Percentiles rank a stretch among this genome's conserved stretches.
Evolutionary conservation across 306 rosid genomes (phyloP).

Genomic region (Sechiopsis laciniata): DNA sequence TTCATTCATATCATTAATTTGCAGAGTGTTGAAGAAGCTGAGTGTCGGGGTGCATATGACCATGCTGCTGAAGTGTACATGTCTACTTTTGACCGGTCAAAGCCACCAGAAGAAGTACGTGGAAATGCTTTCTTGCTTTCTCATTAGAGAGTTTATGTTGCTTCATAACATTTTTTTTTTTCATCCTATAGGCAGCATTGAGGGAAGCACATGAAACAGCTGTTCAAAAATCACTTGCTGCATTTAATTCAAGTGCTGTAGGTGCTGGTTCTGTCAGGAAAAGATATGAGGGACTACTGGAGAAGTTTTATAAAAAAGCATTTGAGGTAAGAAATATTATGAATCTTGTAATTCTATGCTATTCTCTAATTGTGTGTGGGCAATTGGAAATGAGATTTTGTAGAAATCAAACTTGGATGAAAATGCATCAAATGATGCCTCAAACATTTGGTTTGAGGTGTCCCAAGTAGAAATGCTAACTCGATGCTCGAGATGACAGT

Average conservation of each 20-base stretch:
- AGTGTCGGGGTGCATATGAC: slow-evolving; percentile 82
- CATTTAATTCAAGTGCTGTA: slow-evolving; percentile 68
- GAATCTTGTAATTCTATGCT: background rate
- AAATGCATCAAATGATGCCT: background rate
- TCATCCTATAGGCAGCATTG: slow-evolving; percentile 50
- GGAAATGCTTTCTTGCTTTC: slow-evolving; percentile 11
- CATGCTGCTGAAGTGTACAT: slow-evolving; percentile 62
- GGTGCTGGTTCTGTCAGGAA: slow-evolving; percentile 83
- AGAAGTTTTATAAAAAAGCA: slow-evolving; percentile 62
- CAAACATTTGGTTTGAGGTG: slow-evolving; percentile 2
- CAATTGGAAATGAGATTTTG: background rate
- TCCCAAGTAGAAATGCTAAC: background rate
- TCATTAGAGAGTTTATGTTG: slow-evolving; percentile 21
- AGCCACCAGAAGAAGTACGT: slow-evolving; percentile 87
- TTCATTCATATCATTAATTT: slow-evolving; percentile 19
- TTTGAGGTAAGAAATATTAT: slow-evolving; percentile 52
- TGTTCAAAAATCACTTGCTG: slow-evolving; percentile 63
- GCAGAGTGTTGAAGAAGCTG: slow-evolving; percentile 94
- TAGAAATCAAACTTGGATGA: background rate
- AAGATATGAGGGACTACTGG: slow-evolving; percentile 68
- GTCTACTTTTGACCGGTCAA: slow-evolving; percentile 69
- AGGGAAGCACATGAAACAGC: slow-evolving; percentile 92
- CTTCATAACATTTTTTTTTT: slow-evolving; percentile 12
- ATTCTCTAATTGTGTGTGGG: background rate
- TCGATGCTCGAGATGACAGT: background rate